Percentiles rank a stretch among this genome's conserved stretches.
Evolutionary conservation across 768 basidiomycete genomes (phyloP).

Genomic region (Naganishia vishniacii): DNA sequence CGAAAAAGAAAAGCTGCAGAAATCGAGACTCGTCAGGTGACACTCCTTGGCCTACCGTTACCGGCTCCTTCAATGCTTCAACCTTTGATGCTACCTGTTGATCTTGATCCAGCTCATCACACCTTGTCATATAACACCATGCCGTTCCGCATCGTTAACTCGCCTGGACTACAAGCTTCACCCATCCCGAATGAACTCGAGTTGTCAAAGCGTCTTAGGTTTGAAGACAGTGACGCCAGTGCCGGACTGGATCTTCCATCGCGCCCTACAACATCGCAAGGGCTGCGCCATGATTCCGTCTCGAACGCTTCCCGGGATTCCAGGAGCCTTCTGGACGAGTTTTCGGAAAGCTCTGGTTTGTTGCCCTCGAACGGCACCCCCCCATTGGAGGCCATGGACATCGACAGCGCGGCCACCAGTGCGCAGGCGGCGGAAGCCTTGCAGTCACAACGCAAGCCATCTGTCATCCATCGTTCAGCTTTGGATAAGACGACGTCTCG

Average conservation of each 20-base stretch:
- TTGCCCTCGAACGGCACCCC: neutral
- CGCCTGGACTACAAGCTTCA: conserved; percentile 14
- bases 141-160: neutral
- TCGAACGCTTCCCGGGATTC: neutral
- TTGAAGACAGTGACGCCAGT: neutral
- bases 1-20: conserved; percentile 14
- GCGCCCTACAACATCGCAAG: conserved; percentile 12
- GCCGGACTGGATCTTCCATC: neutral
- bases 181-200: conserved; percentile 7
- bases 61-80: neutral
- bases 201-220: neutral
- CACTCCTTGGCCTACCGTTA: neutral
- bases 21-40: neutral
- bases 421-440: neutral
- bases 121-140: neutral
- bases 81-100: conserved; percentile 7
- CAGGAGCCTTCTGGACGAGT: neutral
- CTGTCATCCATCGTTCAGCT: conserved; percentile 8
- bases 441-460: conserved; percentile 14
- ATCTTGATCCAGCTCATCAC: neutral
- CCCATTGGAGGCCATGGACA: neutral
- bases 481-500: conserved; percentile 15
- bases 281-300: neutral
- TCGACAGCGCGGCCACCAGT: neutral
- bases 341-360: neutral